Percentiles rank a stretch among this genome's conserved stretches.
Conservation (phyloP, 768 basidiomycete species). For the Leccinum variicolor region DNA sequence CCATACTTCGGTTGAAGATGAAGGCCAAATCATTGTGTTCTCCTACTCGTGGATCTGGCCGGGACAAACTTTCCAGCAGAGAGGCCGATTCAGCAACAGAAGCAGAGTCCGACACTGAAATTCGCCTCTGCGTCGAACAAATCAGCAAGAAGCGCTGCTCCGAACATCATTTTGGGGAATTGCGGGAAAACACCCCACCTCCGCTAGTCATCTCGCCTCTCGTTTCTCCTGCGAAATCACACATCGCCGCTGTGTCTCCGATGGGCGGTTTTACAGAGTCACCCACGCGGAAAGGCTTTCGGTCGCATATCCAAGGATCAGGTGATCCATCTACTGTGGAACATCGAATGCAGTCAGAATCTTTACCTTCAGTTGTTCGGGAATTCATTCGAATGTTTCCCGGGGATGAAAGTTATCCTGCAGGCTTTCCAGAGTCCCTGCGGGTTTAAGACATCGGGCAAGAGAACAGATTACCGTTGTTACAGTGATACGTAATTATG, state of each 20-base stretch:
- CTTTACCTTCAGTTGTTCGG: conserved; percentile 28
- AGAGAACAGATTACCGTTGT: not conserved
- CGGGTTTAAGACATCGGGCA: conserved; percentile 8
- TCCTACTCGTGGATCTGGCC: not conserved
- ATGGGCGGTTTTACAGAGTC: not conserved
- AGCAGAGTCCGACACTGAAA: conserved; percentile 32
- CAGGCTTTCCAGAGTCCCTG: conserved; percentile 32
- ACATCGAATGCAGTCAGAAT: conserved; percentile 3
- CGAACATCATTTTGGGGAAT: not conserved
- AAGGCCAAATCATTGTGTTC: not conserved
- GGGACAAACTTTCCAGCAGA: not conserved
- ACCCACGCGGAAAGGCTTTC: conserved; percentile 8
- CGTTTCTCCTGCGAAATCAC: conserved; percentile 24
- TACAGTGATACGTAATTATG: not conserved
- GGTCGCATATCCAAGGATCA: conserved; percentile 1
- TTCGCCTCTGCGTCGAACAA: conserved; percentile 16
- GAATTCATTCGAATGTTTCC: conserved; percentile 33
- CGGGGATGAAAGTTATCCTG: conserved; percentile 33
- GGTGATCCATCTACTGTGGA: not conserved
- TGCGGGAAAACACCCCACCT: conserved; percentile 4
- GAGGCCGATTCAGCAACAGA: conserved; percentile 31
- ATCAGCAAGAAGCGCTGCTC: conserved; percentile 12
- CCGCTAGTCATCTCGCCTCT: conserved; percentile 24
- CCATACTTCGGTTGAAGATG: conserved; percentile 10
- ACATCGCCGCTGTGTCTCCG: conserved; percentile 1